These are phyloP conservation scores for Garcia nutans DNA, from an alignment of 345 rosid genomes.

Conservation along the genomic window DNA sequence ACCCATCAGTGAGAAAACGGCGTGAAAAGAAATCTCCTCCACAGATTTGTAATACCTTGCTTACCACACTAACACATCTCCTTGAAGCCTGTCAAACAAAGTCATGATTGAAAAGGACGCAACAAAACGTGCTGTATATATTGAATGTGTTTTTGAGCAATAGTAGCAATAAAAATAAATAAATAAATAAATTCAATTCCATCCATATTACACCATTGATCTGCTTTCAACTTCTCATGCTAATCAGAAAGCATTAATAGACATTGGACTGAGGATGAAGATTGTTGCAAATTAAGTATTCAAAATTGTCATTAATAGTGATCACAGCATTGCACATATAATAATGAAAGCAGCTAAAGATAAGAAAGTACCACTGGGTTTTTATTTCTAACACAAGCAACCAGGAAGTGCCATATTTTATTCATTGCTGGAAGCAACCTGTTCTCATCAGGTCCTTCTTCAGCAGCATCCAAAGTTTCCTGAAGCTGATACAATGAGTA, in stretches of 20 bases:
- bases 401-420: slow-evolving; percentile 84
- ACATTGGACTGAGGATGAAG: neutral
- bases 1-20: slow-evolving; percentile 72
- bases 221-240: neutral
- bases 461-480: slow-evolving; percentile 54
- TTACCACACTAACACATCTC: slow-evolving; percentile 58
- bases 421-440: slow-evolving; percentile 89
- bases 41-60: slow-evolving; percentile 56
- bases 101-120: neutral
- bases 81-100: slow-evolving; percentile 51
- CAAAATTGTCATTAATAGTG: neutral
- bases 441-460: slow-evolving; percentile 72
- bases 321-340: neutral
- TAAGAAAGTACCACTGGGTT: slow-evolving; percentile 54
- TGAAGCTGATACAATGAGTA: slow-evolving; percentile 63
- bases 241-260: neutral
- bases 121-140: neutral
- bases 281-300: neutral
- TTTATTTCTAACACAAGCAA: slow-evolving; percentile 60
- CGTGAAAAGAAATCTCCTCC: slow-evolving; percentile 97
- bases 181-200: neutral
- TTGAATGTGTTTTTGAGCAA: neutral
- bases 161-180: neutral
- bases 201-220: neutral
- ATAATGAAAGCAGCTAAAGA: neutral